Conservation (phyloP, 1,284 basidiomycete species). For the Naganishia sp. region DNA sequence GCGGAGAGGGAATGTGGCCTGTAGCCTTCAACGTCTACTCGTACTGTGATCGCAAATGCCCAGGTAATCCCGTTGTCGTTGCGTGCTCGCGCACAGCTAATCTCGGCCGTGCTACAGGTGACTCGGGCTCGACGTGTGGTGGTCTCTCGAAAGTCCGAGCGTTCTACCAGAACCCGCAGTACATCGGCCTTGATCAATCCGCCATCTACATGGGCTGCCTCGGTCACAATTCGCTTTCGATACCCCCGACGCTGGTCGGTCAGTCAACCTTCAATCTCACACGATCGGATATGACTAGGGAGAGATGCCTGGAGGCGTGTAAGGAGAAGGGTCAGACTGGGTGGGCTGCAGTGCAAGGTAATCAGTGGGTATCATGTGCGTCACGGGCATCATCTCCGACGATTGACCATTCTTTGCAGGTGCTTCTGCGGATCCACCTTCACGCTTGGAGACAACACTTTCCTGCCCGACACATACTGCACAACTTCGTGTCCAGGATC, state of each 20-base stretch:
- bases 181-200: constrained; percentile 16
- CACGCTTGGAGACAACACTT: constrained; percentile 19
- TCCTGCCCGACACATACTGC: constrained; percentile 22
- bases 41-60: constrained; percentile 9
- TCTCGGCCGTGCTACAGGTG: not conserved
- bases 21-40: constrained; percentile 22
- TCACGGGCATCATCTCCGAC: not conserved
- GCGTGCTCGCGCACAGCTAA: not conserved
- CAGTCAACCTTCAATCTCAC: constrained; percentile 12
- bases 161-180: constrained; percentile 21
- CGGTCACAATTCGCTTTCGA: constrained; percentile 1
- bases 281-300: constrained; percentile 24
- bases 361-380: not conserved
- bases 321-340: constrained; percentile 7
- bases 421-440: constrained; percentile 17
- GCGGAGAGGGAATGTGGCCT: constrained; percentile 16
- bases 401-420: not conserved
- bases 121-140: constrained; percentile 9
- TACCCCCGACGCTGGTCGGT: constrained; percentile 1
- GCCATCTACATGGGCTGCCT: constrained; percentile 25
- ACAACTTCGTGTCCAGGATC: constrained; percentile 15
- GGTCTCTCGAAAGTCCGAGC: constrained; percentile 7
- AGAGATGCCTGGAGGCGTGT: constrained; percentile 9
- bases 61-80: not conserved
- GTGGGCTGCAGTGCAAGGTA: constrained; percentile 21